These are phyloP conservation scores for Solanum chiquidenum DNA, from an alignment of 257 asterid genomes.

Conservation along the genomic window DNA sequence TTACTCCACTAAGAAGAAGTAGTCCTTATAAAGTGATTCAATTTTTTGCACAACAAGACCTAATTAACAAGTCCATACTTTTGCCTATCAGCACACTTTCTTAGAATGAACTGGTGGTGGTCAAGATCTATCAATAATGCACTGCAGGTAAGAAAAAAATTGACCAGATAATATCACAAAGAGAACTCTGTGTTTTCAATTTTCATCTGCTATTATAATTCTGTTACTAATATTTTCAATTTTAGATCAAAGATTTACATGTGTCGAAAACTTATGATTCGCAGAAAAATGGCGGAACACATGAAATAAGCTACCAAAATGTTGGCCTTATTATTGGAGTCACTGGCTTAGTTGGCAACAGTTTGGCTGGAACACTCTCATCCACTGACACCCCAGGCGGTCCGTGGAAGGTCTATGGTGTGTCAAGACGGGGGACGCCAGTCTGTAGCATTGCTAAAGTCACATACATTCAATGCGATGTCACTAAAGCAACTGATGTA, in stretches of 20 bases:
- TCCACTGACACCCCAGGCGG: slow-evolving; percentile 97
- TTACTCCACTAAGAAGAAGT: not conserved
- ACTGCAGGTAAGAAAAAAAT: slow-evolving; percentile 20
- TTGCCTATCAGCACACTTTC: not conserved
- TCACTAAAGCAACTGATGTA: slow-evolving; percentile 37
- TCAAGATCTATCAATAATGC: slow-evolving; percentile 85
- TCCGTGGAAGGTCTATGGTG: slow-evolving; percentile 93
- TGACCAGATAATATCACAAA: not conserved
- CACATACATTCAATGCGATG: slow-evolving; percentile 62
- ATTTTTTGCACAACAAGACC: not conserved
- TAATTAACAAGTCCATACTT: not conserved
- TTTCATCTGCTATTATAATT: not conserved
- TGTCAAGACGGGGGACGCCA: slow-evolving; percentile 72
- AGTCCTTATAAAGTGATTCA: not conserved
- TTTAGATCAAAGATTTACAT: not conserved
- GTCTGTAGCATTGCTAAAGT: slow-evolving; percentile 59
- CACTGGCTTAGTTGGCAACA: slow-evolving; percentile 85
- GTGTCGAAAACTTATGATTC: not conserved
- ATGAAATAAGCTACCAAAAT: slow-evolving; percentile 40
- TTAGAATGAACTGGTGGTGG: slow-evolving; percentile 79
- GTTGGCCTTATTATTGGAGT: slow-evolving; percentile 76
- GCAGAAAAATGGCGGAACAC: slow-evolving; percentile 58
- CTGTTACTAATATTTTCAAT: not conserved
- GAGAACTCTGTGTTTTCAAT: not conserved
- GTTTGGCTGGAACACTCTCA: slow-evolving; percentile 85